phyloP scores from a whole-genome alignment of 352 stramenopile genomes.

The Pythium rishiriense region DNA sequence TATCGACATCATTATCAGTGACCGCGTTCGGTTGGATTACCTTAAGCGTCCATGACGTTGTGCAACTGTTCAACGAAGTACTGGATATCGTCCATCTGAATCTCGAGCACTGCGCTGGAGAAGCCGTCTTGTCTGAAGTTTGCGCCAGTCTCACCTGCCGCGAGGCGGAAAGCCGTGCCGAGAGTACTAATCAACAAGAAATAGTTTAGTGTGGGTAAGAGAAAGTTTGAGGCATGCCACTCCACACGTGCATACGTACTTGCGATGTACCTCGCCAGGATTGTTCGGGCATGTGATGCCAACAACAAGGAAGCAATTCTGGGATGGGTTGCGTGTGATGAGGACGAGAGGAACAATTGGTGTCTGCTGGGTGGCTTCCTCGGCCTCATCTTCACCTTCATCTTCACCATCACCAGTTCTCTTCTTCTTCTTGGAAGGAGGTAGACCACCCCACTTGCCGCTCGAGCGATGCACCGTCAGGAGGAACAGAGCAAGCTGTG shows the following conservation, averaged over 20 bases:
- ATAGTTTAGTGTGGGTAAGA: no score
- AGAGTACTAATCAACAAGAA: conserved; percentile 63
- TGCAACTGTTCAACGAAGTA: conserved; percentile 96
- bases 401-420: conserved; percentile 33
- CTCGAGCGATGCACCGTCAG: conserved; percentile 95
- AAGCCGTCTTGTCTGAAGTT: conserved; percentile 95
- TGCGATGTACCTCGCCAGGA: conserved; percentile 86
- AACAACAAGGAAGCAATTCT: conserved; percentile 94
- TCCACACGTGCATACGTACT: conserved; percentile 50
- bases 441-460: conserved; percentile 88
- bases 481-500: conserved; percentile 93
- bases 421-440: conserved; percentile 32
- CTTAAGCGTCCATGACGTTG: conserved; percentile 87
- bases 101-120: conserved; percentile 95
- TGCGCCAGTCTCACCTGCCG: conserved; percentile 91
- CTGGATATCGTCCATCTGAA: conserved; percentile 93
- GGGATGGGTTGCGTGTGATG: conserved; percentile 85
- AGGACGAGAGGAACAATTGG: conserved; percentile 77
- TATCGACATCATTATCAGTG: no score
- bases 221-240: no score
- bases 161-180: conserved; percentile 93
- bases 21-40: no score
- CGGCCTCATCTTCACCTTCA: conserved; percentile 27
- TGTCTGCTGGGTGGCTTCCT: conserved; percentile 34
- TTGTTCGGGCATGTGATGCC: conserved; percentile 93